Base-by-base conservation (phyloP, 75 land plant species). In the Picea sitchensis region DNA sequence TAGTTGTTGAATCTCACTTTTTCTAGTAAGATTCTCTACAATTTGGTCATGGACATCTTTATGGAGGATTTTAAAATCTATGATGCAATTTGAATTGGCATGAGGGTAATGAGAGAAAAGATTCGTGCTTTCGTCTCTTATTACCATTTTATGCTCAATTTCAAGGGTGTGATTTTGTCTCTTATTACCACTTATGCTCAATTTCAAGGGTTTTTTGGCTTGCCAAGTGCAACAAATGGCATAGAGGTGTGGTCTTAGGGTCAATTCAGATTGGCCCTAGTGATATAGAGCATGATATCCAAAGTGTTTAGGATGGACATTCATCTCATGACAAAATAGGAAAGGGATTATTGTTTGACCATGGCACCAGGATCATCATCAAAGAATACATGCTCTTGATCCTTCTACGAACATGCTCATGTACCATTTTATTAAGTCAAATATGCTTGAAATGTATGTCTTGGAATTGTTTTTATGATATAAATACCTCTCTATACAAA, bases 121-220 rank as follows among this genome's bases (percentile, higher is more conserved):
- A 90, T 88, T 80, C 90, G 88, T 17, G 90, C 90, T 58, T 91
- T 87, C 77, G 82, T 75, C 34, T 87, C 91, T 64, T 85, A 81
- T 79, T 83, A 84, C 72, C 26, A 26, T 26, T 26, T 26, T 26
- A 26, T 26, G 26, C 26, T 26, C 26, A 26, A 26, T 26, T 26
- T 26, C 26, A 26, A 26, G 26, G 26, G 26, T 26, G 26, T 26
- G 26, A 26, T 26, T 26, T 26, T 26, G 26, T 26, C 26, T 26
- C 26, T 26, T 26, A 26, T 26, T 26, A 26, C 26, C 88, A 90
- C 56, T 87, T 81, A 76, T 90, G 41, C 91, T 90, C 58, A 87
- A 87, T 77, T 90, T 84, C 83, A 90, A 90, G 78, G 91, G 91
- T 21, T 90, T 90, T 80, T 81, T 87, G 21, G 91, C 87, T 61